A percentile compares a stretch with the other conserved stretches of the same genome.
Conservation (phyloP, 257 asterid species). For the Nicotiana tabacum region DNA sequence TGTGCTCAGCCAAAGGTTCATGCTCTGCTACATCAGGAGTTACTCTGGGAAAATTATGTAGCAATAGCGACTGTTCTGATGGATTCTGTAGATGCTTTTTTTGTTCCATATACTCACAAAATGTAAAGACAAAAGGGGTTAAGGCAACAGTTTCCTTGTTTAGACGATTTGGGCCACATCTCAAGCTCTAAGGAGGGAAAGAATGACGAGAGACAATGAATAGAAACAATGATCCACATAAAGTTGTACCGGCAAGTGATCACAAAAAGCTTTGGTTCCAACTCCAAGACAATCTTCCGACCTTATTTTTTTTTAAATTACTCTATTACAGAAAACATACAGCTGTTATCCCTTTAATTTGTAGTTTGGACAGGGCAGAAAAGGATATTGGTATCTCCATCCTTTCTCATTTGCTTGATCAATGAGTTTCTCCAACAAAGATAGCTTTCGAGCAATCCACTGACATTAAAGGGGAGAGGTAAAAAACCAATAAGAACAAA, state of each 20-base stretch:
- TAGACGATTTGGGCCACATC: too few species aligned
- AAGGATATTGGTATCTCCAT: conserved; percentile 81
- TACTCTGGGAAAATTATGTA: background rate
- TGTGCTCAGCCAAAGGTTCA: background rate
- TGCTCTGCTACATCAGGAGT: background rate
- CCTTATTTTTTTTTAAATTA: too few species aligned
- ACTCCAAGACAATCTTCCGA: too few species aligned
- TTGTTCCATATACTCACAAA: background rate
- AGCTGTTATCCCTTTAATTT: too few species aligned
- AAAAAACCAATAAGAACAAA: conserved; percentile 8
- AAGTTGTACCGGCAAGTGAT: too few species aligned
- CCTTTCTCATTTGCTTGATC: conserved; percentile 81
- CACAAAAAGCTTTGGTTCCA: too few species aligned
- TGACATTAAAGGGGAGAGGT: conserved; percentile 20
- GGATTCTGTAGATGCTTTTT: background rate
- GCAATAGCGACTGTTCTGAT: background rate
- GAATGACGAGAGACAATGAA: too few species aligned
- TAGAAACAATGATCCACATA: too few species aligned
- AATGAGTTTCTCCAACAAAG: conserved; percentile 33
- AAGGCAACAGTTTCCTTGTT: too few species aligned
- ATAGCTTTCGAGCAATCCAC: conserved; percentile 65
- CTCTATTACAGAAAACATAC: too few species aligned
- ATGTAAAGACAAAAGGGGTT: background rate
- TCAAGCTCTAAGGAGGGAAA: too few species aligned
- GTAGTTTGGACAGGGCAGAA: background rate